Evolutionary conservation across 1,139 yeast species (phyloP), one percentile per base, ranked within the genome.

Genomic region (Zhuliangozyma blackwelliae): DNA sequence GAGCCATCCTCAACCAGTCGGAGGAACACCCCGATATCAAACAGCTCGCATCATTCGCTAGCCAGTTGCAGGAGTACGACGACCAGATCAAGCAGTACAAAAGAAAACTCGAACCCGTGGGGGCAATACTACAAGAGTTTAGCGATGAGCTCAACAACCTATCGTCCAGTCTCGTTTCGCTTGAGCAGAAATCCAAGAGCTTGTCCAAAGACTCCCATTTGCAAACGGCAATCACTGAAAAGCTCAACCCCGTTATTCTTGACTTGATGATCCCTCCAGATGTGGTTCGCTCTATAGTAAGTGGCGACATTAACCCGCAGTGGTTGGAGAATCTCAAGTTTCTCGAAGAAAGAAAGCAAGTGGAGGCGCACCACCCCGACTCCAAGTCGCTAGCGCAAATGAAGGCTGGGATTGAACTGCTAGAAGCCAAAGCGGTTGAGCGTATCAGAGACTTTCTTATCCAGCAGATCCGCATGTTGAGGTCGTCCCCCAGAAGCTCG

Each of bases 191-290:
- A 40, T 73, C 72, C 11, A 48, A 50, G 13, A 54, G 54, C 13
- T 47, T 69, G 19, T 54, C 71, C 1, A 40, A 48, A 6, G 60
- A 63, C 37, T 51, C 87, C 5, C 65, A 68, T 10, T 57, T 65
- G 31, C 82, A 88, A 44, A 72, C 77, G 13, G 55, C 62, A 27
- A 64, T 82, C 4, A 82, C 82, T 27, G 71, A 68, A 22, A 72
- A 72, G 37, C 70, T 89, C 41, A 75, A 81, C 10, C 95, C 95
- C 0, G 63, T 86, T 10, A 80, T 89, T 1, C 71, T 83, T 28
- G 92, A 86, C 46, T 63, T 85, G 21, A 68, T 85, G 45, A 75
- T 89, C 5, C 86, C 96, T 0, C 95, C 96, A 0, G 75, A 74
- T 4, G 63, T 79, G 2, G 72, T 79, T 3, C 61, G 65, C 36